Base-by-base conservation (phyloP, 352 stramenopile species). In the Globisporangium acanthophoron region DNA sequence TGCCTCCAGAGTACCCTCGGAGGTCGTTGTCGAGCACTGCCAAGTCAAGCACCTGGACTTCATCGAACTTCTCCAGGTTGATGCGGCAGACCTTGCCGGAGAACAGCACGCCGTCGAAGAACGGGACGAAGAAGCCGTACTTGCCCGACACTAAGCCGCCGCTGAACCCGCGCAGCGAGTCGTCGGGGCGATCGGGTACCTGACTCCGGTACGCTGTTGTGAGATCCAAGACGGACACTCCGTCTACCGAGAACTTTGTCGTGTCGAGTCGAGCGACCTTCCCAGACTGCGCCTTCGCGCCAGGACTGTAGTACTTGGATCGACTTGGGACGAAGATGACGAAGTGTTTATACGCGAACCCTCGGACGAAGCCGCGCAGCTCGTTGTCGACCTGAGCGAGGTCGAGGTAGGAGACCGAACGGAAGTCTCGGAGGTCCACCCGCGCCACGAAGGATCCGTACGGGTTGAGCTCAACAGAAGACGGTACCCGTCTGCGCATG, bases 101-200 rank as follows among this genome's bases (percentile, higher is more conserved):
- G 62, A 87, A 88, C 0, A 59, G 63, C 3, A 58, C 65, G 21
- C 83, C 83, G 33, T 90, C 83, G 45, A 90, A 93, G 59, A 77
- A 90, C 5, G 83, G 83, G 27, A 89, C 69, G 54, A 93, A 89
- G 61, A 89, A 90, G 8, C 78, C 83, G 56, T 91, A 93, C 58
- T 91, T 88, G 24, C 83, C 83, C 2, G 83, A 91, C 0, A 80
- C 81, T 9, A 87, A 64, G 33, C 79, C 83, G 5, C 75, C 78
- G 21, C 61, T 70, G 52, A 93, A 93, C n/a, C 83, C 83, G 15
- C 83, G 72, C 0, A 93, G 60, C 8, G 80, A 73, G 27, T 62
- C 61, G 41, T 90, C 80, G 1, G 81, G 67, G 15, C 83, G 67
- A 29, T 90, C 67, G 0, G 83, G 80, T 3, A 93, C 83, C 52